Base-by-base conservation (phyloP, 176 grass and related monocot species). In the Triticum timopheevii region DNA sequence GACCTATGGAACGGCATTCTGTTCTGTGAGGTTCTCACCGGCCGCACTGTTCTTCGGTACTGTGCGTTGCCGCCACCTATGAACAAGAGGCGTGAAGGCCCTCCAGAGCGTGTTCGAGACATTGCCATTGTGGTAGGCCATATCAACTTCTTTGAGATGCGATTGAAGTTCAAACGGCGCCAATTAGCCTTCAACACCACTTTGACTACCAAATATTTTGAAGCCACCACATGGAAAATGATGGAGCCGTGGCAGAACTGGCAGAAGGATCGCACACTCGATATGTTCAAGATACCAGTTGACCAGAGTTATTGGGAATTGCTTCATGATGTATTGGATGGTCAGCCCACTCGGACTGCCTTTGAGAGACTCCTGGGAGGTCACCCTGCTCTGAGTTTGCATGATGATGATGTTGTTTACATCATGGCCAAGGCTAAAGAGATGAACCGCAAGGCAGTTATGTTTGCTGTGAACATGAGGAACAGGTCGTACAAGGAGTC, bases 1-100 rank as follows among this genome's bases (percentile, higher is more conserved):
- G 49, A 86, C 23, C 49, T 86, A 3, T 44, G 35, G 76, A 13
- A 22, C 0, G 84, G 75, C 8, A 86, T 86, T 9, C 17, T 80
- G 5, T 23, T 73, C 52, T 63, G 66, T n/a, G 77, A 80, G 27
- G 15, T 85, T n/a, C 15, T 85, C 65, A 9, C 1, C 2, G 6
- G 31, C 73, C 6, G 12, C 23, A 24, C 38, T 11, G 13, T 13
- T 3, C 84, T 80, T 45, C 65, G 65, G 36, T 71, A 62, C 54
- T 45, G 69, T 8, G 23, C 65, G 2, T 3, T 71, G 12, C 65
- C 65, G 19, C 68, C 9, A 17, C 4, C 69, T 0, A 0, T 85
- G 27, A 33, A 40, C 69, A 40, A 71, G 69, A 10, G 0, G 0
- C 0, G 9, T 17, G 3, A 0, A 71, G 34, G 35, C 10, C 10